Evolutionary conservation across 192 early-diverging fungal species (phyloP).

Genomic region (Umbelopsis ramanniana): DNA sequence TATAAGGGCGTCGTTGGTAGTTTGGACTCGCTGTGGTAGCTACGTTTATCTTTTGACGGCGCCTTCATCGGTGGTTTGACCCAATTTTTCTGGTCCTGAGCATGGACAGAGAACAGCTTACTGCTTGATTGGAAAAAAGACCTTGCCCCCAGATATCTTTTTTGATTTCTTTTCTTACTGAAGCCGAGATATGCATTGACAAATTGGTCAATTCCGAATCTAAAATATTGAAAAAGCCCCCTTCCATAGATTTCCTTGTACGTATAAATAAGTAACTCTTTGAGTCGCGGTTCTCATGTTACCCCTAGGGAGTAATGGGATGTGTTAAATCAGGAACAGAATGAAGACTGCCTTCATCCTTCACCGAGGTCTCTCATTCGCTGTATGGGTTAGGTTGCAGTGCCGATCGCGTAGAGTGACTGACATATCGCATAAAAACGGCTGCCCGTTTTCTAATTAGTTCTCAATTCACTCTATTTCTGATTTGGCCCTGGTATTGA

Average conservation of each 20-base stretch:
- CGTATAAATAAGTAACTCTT: constrained; percentile 22
- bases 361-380: neutral
- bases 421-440: constrained; percentile 14
- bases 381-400: constrained; percentile 1
- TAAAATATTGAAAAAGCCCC: constrained; percentile 13
- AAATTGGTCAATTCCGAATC: constrained; percentile 16
- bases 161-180: neutral
- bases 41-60: too few relatives aligned
- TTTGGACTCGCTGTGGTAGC: too few relatives aligned
- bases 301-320: constrained; percentile 22
- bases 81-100: neutral
- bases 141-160: neutral
- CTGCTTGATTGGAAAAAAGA: neutral
- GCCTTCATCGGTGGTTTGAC: too few relatives aligned
- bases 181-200: constrained; percentile 13
- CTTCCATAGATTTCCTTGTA: constrained; percentile 23
- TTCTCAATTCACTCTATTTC: constrained; percentile 12
- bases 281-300: constrained; percentile 21
- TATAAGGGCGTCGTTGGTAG: too few relatives aligned
- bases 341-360: neutral
- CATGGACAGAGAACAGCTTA: neutral
- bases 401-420: constrained; percentile 4
- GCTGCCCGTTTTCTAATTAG: neutral
- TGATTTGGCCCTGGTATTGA: constrained; percentile 8
- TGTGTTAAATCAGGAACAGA: constrained; percentile 22